These are phyloP conservation scores for Starmera caribaea DNA, from an alignment of 805 yeast species.

Conservation along the genomic window DNA sequence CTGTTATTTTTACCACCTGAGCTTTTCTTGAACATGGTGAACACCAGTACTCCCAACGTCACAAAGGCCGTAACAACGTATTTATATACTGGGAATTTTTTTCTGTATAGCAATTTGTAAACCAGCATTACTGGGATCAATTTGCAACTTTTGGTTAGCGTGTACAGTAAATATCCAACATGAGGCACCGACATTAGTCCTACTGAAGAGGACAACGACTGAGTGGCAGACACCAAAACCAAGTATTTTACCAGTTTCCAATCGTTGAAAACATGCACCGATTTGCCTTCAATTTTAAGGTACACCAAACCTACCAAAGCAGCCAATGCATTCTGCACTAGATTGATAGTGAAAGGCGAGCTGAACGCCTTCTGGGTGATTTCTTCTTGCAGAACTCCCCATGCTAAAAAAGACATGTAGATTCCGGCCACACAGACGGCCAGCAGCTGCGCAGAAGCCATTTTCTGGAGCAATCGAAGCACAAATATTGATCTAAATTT, in stretches of 20 bases:
- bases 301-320: constrained; percentile 57
- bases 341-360: constrained; percentile 71
- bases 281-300: constrained; percentile 24
- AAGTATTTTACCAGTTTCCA: constrained; percentile 21
- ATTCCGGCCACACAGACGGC: constrained; percentile 46
- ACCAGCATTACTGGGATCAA: constrained; percentile 90
- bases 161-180: constrained; percentile 76
- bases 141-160: constrained; percentile 89
- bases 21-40: constrained; percentile 48
- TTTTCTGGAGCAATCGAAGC: too few relatives aligned
- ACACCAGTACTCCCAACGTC: constrained; percentile 73
- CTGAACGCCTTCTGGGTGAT: constrained; percentile 52
- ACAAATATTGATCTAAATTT: too few relatives aligned
- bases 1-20: constrained; percentile 10
- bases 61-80: constrained; percentile 70
- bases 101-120: constrained; percentile 60
- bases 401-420: constrained; percentile 76
- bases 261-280: constrained; percentile 14
- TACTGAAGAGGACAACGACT: constrained; percentile 74
- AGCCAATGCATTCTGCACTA: constrained; percentile 68
- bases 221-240: constrained; percentile 54
- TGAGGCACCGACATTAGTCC: constrained; percentile 71
- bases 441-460: constrained; percentile 7
- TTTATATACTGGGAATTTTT: constrained; percentile 65
- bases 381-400: constrained; percentile 91